These are phyloP conservation scores for Oryza meridionalis DNA, from an alignment of 176 grass and related monocot species.

Conservation along the genomic window DNA sequence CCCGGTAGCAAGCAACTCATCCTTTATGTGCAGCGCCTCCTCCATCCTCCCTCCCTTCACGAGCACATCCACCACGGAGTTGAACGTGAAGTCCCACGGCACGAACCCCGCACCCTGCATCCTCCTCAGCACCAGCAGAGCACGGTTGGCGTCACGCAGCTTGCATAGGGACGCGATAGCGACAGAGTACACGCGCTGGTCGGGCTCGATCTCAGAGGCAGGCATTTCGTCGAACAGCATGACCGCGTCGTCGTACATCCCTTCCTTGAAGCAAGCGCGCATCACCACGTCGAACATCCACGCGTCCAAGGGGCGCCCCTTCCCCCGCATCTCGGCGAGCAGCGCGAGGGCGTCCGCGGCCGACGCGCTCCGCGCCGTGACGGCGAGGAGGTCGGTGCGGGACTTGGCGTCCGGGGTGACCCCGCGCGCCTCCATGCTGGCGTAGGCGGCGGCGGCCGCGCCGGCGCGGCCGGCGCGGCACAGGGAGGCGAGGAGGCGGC, in stretches of 20 bases:
- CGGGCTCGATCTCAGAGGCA: slow-evolving; percentile 32
- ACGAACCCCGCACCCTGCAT: slow-evolving; percentile 55
- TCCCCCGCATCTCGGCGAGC: slow-evolving; percentile 57
- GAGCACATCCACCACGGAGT: slow-evolving; percentile 50
- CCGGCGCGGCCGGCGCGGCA: background rate
- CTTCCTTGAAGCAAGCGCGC: slow-evolving; percentile 53
- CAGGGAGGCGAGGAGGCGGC: slow-evolving; percentile 50
- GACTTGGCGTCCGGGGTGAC: slow-evolving; percentile 49
- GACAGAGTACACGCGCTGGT: slow-evolving; percentile 43
- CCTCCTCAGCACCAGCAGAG: slow-evolving; percentile 43
- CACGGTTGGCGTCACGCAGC: slow-evolving; percentile 42
- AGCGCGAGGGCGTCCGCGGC: slow-evolving; percentile 40
- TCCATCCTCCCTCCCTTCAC: slow-evolving; percentile 63
- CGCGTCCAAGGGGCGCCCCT: slow-evolving; percentile 46
- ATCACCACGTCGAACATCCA: slow-evolving; percentile 60
- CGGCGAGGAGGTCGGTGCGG: slow-evolving; percentile 57
- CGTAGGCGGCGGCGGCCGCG: slow-evolving; percentile 46
- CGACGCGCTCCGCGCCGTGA: slow-evolving; percentile 42
- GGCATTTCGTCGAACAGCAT: slow-evolving; percentile 78
- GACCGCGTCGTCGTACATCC: slow-evolving; percentile 48
- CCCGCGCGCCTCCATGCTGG: slow-evolving; percentile 49
- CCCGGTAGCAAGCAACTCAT: slow-evolving; percentile 55
- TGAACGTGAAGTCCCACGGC: slow-evolving; percentile 46
- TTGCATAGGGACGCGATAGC: slow-evolving; percentile 51
- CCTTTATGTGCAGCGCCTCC: slow-evolving; percentile 65